Percentiles rank a stretch among this genome's conserved stretches.
Conservation (phyloP, 2,329 filamentous ascomycete genomes). For the Fusarium acutatum region DNA sequence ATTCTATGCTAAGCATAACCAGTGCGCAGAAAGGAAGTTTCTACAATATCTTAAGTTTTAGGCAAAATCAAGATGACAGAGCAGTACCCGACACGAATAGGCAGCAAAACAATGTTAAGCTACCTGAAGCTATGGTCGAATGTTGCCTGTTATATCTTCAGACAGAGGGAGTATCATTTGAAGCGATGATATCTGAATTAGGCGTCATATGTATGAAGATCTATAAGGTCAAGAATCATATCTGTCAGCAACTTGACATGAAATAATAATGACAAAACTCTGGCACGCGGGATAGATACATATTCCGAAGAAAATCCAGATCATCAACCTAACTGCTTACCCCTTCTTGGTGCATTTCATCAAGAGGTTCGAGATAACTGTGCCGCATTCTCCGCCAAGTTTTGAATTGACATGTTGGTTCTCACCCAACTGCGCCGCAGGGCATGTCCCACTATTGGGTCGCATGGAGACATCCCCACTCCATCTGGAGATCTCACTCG, state of each 20-base stretch:
- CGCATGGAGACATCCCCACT: not conserved
- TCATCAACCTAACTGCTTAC: not conserved
- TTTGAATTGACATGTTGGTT: not conserved
- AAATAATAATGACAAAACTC: rapidly evolving
- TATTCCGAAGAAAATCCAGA: rapidly evolving
- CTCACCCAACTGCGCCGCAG: not conserved
- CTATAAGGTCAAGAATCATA: not conserved
- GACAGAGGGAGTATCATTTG: too few relatives aligned
- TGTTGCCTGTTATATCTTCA: too few relatives aligned
- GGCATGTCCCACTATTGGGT: not conserved
- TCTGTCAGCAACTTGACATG: not conserved
- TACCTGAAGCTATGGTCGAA: too few relatives aligned
- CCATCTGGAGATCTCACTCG: not conserved
- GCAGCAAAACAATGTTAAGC: too few relatives aligned
- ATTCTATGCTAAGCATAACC: too few relatives aligned
- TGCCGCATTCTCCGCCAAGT: not conserved
- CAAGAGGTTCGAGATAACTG: not conserved
- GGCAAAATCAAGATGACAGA: too few relatives aligned
- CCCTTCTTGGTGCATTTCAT: not conserved
- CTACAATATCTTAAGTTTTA: too few relatives aligned
- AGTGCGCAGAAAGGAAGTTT: too few relatives aligned
- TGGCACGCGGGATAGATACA: not conserved
- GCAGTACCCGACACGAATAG: too few relatives aligned
- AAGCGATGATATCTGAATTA: too few relatives aligned
- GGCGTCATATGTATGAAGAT: not conserved